A percentile compares a stretch with the other conserved stretches of the same genome.
Conservation (phyloP, 202 grass and related monocot genomes). For the Digitaria exilis region DNA sequence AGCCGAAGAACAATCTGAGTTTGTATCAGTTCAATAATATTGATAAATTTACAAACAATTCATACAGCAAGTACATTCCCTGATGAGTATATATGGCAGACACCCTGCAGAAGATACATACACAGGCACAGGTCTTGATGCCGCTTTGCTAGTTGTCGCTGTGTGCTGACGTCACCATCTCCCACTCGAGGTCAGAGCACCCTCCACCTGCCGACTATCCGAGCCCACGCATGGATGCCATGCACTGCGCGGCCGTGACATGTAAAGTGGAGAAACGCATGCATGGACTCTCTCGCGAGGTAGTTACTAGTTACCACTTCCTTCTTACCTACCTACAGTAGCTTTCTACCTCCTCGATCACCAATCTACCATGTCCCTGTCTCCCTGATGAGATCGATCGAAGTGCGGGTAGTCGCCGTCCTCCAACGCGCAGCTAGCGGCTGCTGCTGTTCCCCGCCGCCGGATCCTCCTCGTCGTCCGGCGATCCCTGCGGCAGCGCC, state of each 20-base stretch:
- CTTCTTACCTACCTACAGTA: no score
- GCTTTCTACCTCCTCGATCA: not conserved
- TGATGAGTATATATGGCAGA: no score
- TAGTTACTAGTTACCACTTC: slow-evolving; percentile 1
- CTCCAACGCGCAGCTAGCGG: not conserved
- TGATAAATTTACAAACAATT: no score
- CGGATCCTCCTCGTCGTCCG: not conserved
- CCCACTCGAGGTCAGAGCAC: not conserved
- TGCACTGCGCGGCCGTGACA: not conserved
- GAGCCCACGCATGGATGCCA: not conserved
- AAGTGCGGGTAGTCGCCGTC: slow-evolving; percentile 9
- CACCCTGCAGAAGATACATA: no score
- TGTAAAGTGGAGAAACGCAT: not conserved
- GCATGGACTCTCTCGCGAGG: not conserved
- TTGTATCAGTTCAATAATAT: no score
- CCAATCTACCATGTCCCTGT: not conserved
- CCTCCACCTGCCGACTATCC: not conserved
- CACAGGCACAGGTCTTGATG: no score
- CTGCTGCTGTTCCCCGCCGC: no score
- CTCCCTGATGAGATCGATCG: slow-evolving; percentile 38
- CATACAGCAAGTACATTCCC: no score
- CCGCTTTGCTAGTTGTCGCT: no score
- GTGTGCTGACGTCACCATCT: not conserved
- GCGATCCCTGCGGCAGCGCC: not conserved
- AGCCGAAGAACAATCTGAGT: no score